Percentiles rank a stretch among this genome's conserved stretches.
Conservation (phyloP, 163 green algal genomes). For the Scenedesmus sp. region DNA sequence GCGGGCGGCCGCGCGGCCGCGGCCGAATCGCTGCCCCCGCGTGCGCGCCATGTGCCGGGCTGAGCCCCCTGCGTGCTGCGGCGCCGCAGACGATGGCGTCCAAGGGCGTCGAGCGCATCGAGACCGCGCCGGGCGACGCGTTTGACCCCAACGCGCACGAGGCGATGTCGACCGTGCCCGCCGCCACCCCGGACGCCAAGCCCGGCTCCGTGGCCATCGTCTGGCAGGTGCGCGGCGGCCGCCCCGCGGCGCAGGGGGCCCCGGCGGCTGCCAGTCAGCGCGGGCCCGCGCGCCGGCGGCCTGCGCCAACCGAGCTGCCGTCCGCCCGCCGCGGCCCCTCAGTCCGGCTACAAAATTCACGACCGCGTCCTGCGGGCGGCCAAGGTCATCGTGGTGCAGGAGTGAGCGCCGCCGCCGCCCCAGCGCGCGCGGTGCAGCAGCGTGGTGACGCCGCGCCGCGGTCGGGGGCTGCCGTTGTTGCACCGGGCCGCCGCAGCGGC, state of each 20-base stretch:
- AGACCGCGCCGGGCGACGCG: conserved; percentile 49
- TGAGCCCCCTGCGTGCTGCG: not conserved
- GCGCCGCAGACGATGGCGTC: conserved; percentile 9
- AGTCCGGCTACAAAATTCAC: conserved; percentile 92
- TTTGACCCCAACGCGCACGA: conserved; percentile 98
- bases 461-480: too few species aligned
- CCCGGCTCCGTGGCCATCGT: conserved; percentile 83
- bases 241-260: too few species aligned
- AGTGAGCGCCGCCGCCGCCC: not conserved
- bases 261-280: too few species aligned
- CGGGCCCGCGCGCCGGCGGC: too few species aligned
- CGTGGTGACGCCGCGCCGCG: too few species aligned
- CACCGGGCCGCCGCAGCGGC: too few species aligned
- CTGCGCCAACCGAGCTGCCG: not conserved
- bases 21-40: not conserved
- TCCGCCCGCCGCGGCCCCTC: not conserved
- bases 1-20: too few species aligned
- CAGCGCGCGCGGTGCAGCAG: too few species aligned
- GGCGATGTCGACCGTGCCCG: conserved; percentile 92
- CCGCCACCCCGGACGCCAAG: conserved; percentile 66
- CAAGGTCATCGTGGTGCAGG: conserved; percentile 89
- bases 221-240: conserved; percentile 76
- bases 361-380: conserved; percentile 88
- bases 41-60: not conserved
- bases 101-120: conserved; percentile 36